A percentile compares a stretch with the other conserved stretches of the same genome.
Conservation (phyloP, 176 grass and related monocot genomes). For the Saccharum spontaneum region DNA sequence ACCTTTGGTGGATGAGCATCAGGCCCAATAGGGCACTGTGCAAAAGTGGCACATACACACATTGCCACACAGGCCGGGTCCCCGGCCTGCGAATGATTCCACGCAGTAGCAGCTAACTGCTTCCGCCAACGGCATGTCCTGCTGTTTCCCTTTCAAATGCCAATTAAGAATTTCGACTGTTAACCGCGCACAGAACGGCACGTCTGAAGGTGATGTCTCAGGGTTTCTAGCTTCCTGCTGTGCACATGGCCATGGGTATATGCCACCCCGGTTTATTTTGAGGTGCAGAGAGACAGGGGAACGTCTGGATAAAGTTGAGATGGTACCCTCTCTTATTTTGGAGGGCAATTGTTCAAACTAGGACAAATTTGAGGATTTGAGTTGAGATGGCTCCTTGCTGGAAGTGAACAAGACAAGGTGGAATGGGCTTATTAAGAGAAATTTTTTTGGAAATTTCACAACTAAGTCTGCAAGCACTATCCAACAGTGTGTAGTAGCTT, state of each 20-base stretch:
- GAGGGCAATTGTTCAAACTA: not conserved
- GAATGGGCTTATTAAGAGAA: no score
- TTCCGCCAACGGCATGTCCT: constrained; percentile 34
- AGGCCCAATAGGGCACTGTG: not conserved
- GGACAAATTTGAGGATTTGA: not conserved
- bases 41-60: not conserved
- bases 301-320: not conserved
- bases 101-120: constrained; percentile 27
- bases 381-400: no score
- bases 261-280: not conserved
- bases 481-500: no score
- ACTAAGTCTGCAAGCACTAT: no score
- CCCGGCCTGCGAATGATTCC: constrained; percentile 37
- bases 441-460: no score
- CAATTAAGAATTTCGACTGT: constrained; percentile 33
- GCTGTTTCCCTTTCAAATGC: constrained; percentile 12
- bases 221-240: not conserved
- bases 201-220: constrained; percentile 29
- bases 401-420: no score
- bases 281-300: not conserved
- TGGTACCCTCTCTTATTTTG: not conserved
- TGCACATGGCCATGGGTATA: not conserved
- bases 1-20: no score
- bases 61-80: not conserved
- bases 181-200: not conserved